phyloP scores from a whole-genome alignment of 345 rosid species.

The Crucihimalaya himalaica region DNA sequence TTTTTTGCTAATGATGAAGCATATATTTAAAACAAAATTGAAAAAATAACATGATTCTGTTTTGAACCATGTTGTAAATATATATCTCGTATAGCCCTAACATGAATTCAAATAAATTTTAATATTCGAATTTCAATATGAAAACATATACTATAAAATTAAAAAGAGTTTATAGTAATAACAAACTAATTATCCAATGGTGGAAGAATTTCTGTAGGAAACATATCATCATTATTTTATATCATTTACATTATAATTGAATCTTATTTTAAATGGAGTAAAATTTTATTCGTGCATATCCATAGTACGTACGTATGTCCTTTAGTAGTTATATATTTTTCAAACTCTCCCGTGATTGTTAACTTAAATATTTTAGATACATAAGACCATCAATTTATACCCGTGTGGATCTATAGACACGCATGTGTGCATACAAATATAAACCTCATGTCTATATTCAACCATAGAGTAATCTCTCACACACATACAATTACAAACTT shows the following conservation, averaged over 20 bases:
- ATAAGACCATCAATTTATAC: neutral
- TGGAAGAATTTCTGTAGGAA: neutral
- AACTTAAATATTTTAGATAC: neutral
- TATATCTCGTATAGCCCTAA: neutral
- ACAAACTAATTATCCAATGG: neutral
- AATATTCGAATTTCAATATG: neutral
- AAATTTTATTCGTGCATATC: neutral
- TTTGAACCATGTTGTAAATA: slow-evolving; percentile 6
- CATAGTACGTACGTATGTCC: neutral
- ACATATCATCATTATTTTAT: neutral
- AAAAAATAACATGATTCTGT: too few species aligned
- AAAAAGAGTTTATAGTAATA: neutral
- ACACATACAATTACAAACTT: neutral
- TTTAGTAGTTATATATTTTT: neutral
- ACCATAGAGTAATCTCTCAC: slow-evolving; percentile 1
- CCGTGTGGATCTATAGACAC: neutral
- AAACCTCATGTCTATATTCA: neutral
- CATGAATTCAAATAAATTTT: neutral
- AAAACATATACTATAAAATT: neutral
- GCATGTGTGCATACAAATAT: neutral
- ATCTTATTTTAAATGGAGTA: neutral
- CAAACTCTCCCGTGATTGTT: neutral
- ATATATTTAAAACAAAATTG: neutral
- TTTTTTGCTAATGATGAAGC: neutral
- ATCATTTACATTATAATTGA: neutral